Conservation (phyloP, 2,329 filamentous ascomycete species). For the Clonostachys sp. region DNA sequence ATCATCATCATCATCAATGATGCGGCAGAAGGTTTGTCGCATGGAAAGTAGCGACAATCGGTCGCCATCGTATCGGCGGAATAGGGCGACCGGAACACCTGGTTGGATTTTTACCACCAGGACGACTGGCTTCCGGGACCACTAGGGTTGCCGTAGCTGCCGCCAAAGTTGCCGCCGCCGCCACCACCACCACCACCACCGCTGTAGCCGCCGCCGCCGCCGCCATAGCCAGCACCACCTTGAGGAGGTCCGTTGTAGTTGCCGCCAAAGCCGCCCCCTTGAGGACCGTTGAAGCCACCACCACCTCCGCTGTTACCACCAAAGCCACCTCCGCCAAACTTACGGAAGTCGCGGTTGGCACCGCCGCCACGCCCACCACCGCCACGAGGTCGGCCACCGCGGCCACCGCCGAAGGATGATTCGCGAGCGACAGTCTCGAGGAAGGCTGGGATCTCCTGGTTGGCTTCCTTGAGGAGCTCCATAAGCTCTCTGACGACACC, state of each 20-base stretch:
- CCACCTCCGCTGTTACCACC: constrained; percentile 34
- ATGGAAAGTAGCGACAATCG: too few species aligned
- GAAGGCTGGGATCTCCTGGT: constrained; percentile 93
- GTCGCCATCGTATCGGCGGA: constrained; percentile 1
- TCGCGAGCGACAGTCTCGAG: constrained; percentile 97
- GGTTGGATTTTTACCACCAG: constrained; percentile 55
- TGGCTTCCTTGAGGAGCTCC: constrained; percentile 97
- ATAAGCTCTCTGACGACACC: constrained; percentile 95
- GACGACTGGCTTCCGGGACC: constrained; percentile 61
- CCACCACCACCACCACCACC: constrained; percentile 30
- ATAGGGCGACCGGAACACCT: constrained; percentile 9
- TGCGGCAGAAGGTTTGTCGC: too few species aligned
- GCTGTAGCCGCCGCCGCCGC: constrained; percentile 29
- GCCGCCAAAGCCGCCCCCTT: constrained; percentile 32
- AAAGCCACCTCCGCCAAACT: constrained; percentile 52
- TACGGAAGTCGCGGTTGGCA: constrained; percentile 87
- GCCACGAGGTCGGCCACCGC: constrained; percentile 47
- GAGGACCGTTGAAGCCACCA: constrained; percentile 19
- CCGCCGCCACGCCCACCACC: constrained; percentile 63
- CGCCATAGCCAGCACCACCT: constrained; percentile 24
- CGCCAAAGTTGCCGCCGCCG: constrained; percentile 39
- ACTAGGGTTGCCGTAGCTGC: constrained; percentile 62
- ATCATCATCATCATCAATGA: not conserved
- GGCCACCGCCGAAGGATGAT: constrained; percentile 75
- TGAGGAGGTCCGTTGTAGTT: constrained; percentile 34